Evolutionary conservation across 2,329 filamentous ascomycete species (phyloP).

Genomic region (Daldinia sp.): DNA sequence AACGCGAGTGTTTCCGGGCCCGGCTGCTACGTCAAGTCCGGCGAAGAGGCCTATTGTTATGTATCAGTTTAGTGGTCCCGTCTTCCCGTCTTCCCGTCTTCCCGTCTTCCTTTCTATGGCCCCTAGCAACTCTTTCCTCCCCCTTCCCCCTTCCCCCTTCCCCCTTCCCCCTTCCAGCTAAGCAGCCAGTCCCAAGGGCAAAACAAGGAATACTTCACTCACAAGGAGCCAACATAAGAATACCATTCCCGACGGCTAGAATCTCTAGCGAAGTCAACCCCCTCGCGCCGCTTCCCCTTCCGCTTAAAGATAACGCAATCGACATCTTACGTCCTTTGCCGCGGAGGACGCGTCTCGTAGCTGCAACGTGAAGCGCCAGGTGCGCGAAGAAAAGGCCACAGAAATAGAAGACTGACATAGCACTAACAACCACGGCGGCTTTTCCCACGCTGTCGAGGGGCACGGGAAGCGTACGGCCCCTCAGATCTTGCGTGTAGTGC

Average conservation of each 20-base stretch:
- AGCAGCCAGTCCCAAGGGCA: no score
- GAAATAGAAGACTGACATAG: conserved; percentile 59
- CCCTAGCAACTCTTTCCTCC: neutral
- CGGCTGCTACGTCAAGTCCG: conserved; percentile 56
- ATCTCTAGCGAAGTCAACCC: conserved; percentile 62
- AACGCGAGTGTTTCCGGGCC: conserved; percentile 54
- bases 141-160: neutral
- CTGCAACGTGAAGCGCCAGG: conserved; percentile 57
- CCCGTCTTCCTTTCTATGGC: no score
- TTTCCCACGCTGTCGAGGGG: conserved; percentile 51
- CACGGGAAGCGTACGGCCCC: conserved; percentile 35
- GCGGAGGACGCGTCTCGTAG: conserved; percentile 56
- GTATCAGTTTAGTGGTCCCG: conserved; percentile 6
- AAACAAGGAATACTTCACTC: conserved; percentile 31
- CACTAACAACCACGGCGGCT: conserved; percentile 51
- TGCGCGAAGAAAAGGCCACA: conserved; percentile 64
- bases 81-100: no score
- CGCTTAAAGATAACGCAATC: conserved; percentile 6
- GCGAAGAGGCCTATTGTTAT: conserved; percentile 58
- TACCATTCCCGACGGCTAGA: conserved; percentile 62
- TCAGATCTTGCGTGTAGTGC: conserved; percentile 28
- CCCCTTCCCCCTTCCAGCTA: no score
- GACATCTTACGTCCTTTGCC: conserved; percentile 37
- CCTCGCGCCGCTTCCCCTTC: neutral
- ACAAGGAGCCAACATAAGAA: conserved; percentile 66